phyloP scores from a whole-genome alignment of 805 yeast genomes.

The Kodamaea sagamina region DNA sequence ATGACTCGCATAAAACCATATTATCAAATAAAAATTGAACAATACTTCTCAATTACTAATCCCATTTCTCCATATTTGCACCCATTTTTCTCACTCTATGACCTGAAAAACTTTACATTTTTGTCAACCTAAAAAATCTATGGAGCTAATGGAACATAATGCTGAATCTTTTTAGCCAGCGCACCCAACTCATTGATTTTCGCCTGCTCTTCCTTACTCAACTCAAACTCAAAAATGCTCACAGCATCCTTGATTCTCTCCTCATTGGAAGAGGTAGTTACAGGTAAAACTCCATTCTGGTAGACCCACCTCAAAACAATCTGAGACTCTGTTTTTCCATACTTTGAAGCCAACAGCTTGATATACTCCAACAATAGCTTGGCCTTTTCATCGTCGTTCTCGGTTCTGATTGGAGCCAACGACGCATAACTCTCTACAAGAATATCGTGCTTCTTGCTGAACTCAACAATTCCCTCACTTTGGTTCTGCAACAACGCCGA shows the following conservation, averaged over 20 bases:
- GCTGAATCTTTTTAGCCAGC: not conserved
- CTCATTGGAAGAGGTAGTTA: conserved; percentile 76
- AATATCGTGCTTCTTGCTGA: conserved; percentile 58
- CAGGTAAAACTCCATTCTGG: conserved; percentile 71
- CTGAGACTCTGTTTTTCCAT: conserved; percentile 61
- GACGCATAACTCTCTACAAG: conserved; percentile 66
- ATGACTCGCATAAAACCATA: too few species aligned
- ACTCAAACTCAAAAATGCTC: conserved; percentile 54
- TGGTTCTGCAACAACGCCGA: conserved; percentile 87
- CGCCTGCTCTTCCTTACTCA: conserved; percentile 63
- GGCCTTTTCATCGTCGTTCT: conserved; percentile 54
- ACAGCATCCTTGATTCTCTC: conserved; percentile 64
- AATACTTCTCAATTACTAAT: too few species aligned
- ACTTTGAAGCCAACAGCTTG: conserved; percentile 53
- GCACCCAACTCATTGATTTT: conserved; percentile 62
- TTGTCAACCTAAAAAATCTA: not conserved
- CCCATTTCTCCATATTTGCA: too few species aligned
- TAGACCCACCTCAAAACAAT: conserved; percentile 82
- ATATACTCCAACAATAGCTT: conserved; percentile 55
- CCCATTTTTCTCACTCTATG: too few species aligned
- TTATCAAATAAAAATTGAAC: too few species aligned
- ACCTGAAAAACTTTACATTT: too few species aligned
- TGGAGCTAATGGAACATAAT: not conserved
- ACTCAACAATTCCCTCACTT: conserved; percentile 68
- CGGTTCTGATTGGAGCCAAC: conserved; percentile 78